Conservation (phyloP, 306 rosid genomes). For the Crotalaria pallida region DNA sequence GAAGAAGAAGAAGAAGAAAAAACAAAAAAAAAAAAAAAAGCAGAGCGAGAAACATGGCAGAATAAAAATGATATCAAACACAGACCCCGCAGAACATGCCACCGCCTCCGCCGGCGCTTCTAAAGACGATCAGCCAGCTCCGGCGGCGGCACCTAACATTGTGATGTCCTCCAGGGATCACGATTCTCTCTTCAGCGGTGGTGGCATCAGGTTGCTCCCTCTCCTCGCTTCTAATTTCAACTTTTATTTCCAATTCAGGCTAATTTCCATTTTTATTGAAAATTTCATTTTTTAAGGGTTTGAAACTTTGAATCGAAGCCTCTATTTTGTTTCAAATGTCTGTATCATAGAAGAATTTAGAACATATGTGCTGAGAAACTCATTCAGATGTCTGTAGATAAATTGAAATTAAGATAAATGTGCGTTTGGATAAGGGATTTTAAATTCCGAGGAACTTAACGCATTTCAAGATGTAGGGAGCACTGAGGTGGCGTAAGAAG, state of each 20-base stretch:
- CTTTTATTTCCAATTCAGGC: not conserved
- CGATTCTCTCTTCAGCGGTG: conserved; percentile 67
- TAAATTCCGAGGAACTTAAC: too few species aligned
- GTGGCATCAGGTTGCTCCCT: conserved; percentile 58
- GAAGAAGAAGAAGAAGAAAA: not conserved
- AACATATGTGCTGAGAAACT: not conserved
- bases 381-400: not conserved
- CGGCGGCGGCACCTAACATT: conserved; percentile 24
- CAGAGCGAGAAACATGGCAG: conserved; percentile 1
- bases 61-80: conserved; percentile 30
- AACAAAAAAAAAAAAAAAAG: not conserved
- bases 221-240: not conserved
- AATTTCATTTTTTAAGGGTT: not conserved
- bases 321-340: not conserved
- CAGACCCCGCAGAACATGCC: conserved; percentile 2
- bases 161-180: conserved; percentile 58
- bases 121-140: conserved; percentile 18
- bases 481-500: too few species aligned
- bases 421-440: too few species aligned
- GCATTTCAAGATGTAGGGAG: too few species aligned
- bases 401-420: not conserved
- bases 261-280: not conserved
- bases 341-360: not conserved
- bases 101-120: not conserved
- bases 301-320: not conserved